Evolutionary conservation across 352 stramenopile genomes (phyloP).

Genomic region (Phytophthora melonis): DNA sequence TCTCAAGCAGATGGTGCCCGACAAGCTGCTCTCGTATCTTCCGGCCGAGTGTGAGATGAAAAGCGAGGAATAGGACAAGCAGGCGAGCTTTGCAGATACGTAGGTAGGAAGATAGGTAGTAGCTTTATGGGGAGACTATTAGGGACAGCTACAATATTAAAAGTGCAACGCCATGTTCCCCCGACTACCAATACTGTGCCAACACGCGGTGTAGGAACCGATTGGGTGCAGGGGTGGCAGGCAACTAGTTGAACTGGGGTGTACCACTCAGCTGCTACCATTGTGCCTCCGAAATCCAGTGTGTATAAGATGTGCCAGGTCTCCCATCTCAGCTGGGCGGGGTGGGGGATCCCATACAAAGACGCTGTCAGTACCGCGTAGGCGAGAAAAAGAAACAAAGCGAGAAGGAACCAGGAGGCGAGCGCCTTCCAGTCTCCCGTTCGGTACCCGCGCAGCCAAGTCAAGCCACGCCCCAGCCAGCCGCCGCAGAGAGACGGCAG

Average conservation of each 20-base stretch:
- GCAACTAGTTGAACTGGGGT: not conserved
- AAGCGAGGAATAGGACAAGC: conserved; percentile 56
- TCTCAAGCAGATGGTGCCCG: conserved; percentile 75
- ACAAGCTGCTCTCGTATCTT: conserved; percentile 80
- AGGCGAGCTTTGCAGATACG: conserved; percentile 14
- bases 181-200: not conserved
- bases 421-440: conserved; percentile 18
- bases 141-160: not conserved
- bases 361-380: conserved; percentile 37
- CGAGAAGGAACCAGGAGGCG: conserved; percentile 39
- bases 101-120: conserved; percentile 13
- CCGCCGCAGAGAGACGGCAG: conserved; percentile 8
- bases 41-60: conserved; percentile 84
- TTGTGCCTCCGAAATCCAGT: conserved; percentile 24
- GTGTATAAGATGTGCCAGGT: conserved; percentile 20
- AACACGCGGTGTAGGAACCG: too few species aligned
- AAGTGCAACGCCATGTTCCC: too few species aligned
- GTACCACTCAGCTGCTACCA: conserved; percentile 10
- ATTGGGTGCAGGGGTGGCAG: too few species aligned
- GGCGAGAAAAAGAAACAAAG: conserved; percentile 43
- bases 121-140: conserved; percentile 35
- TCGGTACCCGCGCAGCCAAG: conserved; percentile 7
- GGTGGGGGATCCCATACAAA: conserved; percentile 41
- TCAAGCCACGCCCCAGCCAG: conserved; percentile 3
- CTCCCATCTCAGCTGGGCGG: conserved; percentile 32